These are phyloP conservation scores for Phaeosphaeriaceae sp. DNA, from an alignment of 2,329 filamentous ascomycete species.

Conservation along the genomic window DNA sequence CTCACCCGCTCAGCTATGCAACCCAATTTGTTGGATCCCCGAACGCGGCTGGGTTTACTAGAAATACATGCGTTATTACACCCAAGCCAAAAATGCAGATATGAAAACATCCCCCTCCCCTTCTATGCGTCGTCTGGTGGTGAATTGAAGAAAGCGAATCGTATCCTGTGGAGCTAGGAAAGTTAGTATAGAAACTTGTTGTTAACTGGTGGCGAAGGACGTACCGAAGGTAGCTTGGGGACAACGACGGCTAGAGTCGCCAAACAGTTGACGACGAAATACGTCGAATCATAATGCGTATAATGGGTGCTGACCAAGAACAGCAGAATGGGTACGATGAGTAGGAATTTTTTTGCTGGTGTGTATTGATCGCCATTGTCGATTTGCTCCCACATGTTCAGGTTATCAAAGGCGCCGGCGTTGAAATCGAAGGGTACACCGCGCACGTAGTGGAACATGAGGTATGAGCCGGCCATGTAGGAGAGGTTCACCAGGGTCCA, in stretches of 20 bases:
- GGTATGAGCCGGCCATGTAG: conserved; percentile 98
- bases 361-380: conserved; percentile 99
- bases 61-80: conserved; percentile 46
- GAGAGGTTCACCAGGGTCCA: conserved; percentile 99
- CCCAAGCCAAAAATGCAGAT: conserved; percentile 28
- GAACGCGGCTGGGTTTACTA: conserved; percentile 33
- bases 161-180: conserved; percentile 47
- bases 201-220: conserved; percentile 56
- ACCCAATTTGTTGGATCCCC: conserved; percentile 31
- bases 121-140: conserved; percentile 47
- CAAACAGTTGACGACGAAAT: conserved; percentile 96
- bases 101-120: conserved; percentile 9
- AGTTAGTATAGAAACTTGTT: conserved; percentile 11
- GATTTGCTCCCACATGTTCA: conserved; percentile 99
- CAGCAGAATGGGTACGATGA: conserved; percentile 90
- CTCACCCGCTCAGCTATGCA: conserved; percentile 35
- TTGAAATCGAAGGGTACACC: conserved; percentile 99
- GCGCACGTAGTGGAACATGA: conserved; percentile 99
- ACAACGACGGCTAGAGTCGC: conserved; percentile 92
- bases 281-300: conserved; percentile 95
- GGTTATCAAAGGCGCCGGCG: conserved; percentile 95
- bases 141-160: conserved; percentile 47
- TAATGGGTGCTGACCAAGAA: conserved; percentile 98
- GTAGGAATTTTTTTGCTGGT: conserved; percentile 96
- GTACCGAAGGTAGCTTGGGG: conserved; percentile 92